Evolutionary conservation across 805 yeast genomes (phyloP).

Genomic region (Yarrowia sp.): DNA sequence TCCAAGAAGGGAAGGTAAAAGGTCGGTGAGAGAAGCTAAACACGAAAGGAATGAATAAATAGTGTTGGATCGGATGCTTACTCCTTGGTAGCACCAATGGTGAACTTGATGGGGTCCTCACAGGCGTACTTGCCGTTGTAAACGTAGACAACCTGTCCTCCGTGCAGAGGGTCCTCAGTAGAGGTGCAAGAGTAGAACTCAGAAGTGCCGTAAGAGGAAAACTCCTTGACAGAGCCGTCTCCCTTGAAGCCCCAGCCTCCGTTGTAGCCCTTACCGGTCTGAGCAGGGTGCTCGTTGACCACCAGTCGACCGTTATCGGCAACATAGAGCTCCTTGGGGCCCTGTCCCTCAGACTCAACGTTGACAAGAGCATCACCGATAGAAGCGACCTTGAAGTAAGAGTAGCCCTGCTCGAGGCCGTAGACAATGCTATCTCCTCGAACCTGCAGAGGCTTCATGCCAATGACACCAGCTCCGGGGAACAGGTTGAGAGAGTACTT

Average conservation of each 20-base stretch:
- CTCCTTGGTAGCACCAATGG: conserved; percentile 2
- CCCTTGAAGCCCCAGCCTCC: conserved; percentile 8
- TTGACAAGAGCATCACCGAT: background rate
- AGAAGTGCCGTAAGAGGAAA: conserved; percentile 1
- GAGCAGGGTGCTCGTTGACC: background rate
- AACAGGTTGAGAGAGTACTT: background rate
- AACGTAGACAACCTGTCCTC: background rate
- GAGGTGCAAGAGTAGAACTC: background rate
- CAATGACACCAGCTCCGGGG: conserved; percentile 1
- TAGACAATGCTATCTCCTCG: conserved; percentile 1
- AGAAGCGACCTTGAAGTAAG: background rate
- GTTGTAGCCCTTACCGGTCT: background rate
- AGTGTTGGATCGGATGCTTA: background rate
- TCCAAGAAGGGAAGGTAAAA: background rate
- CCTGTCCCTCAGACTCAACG: background rate
- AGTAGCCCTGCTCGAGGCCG: conserved; percentile 4
- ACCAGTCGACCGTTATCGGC: background rate
- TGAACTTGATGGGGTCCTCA: background rate
- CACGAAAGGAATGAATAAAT: background rate
- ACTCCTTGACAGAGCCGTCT: conserved; percentile 1
- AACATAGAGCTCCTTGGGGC: background rate
- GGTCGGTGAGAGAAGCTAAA: background rate
- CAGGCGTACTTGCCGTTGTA: conserved; percentile 16
- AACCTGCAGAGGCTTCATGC: conserved; percentile 9
- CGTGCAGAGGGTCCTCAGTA: background rate